These are phyloP conservation scores for Hypoxylon sp. DNA, from an alignment of 2,329 filamentous ascomycete species.

Conservation along the genomic window DNA sequence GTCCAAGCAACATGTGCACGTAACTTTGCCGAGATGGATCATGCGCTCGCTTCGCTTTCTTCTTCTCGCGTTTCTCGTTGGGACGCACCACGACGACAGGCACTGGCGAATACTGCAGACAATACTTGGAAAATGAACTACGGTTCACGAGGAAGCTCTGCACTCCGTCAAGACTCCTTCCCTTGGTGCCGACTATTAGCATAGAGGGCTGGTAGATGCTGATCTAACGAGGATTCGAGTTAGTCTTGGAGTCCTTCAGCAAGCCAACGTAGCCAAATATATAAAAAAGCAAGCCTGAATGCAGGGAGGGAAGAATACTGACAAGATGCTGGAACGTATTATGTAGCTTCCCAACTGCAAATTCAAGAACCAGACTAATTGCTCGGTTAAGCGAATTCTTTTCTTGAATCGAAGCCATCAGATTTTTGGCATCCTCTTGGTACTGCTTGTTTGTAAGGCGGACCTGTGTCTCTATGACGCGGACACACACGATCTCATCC, in stretches of 20 bases:
- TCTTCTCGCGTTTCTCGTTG: constrained; percentile 85
- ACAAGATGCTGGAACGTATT: constrained; percentile 91
- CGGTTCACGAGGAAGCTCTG: constrained; percentile 80
- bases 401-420: constrained; percentile 78
- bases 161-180: constrained; percentile 83
- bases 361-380: constrained; percentile 85
- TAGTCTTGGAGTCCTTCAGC: constrained; percentile 9
- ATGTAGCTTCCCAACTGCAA: constrained; percentile 88
- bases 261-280: background rate
- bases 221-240: constrained; percentile 65
- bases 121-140: constrained; percentile 93
- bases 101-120: constrained; percentile 89
- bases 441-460: constrained; percentile 75
- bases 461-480: constrained; percentile 84
- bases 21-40: constrained; percentile 81
- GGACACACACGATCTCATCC: constrained; percentile 89
- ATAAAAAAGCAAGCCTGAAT: background rate
- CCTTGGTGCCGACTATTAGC: constrained; percentile 87
- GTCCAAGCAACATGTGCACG: constrained; percentile 73
- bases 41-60: constrained; percentile 83
- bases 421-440: constrained; percentile 74
- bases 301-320: constrained; percentile 49
- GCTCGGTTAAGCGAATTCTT: constrained; percentile 83
- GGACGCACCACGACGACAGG: constrained; percentile 92
- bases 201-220: constrained; percentile 91